Evolutionary conservation across 176 grass and related monocot genomes (phyloP), one percentile per base, ranked within the genome.

Genomic region (Bothriochloa decipiens): DNA sequence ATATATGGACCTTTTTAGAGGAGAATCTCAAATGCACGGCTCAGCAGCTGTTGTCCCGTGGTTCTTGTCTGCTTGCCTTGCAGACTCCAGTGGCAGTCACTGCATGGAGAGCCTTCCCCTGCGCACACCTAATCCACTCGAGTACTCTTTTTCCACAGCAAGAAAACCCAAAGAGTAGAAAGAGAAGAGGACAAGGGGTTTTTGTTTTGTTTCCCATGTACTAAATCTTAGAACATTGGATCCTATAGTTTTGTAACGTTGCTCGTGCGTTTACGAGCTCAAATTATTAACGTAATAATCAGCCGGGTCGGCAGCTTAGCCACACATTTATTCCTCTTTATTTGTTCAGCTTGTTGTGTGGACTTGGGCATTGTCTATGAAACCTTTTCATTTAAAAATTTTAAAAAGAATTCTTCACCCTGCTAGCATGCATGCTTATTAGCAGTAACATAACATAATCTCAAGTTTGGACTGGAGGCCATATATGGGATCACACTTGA

Each of bases 61-160:
- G 11, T 22, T 45, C 77, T 22, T 80, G 60, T 47, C 77, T 79
- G 40, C 60, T 29, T 65, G 37, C 62, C 25, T 66, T 45, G 11
- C 40, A n/a, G n/a, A n/a, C n/a, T n/a, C n/a, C n/a, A n/a, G n/a
- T n/a, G n/a, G n/a, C n/a, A n/a, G n/a, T n/a, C n/a, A n/a, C n/a
- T n/a, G n/a, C n/a, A n/a, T n/a, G n/a, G n/a, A n/a, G n/a, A n/a
- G 37, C 14, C 46, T 29, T 75, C 11, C 40, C 25, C 12, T 66
- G 4, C n/a, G 40, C 42, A 22, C 11, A 49, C 15, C 40, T 29
- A 79, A 42, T 64, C 75, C 53, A 61, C 15, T 58, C 75, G 16
- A 23, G n/a, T 63, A 55, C 36, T 25, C 3, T 13, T 28, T 63
- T 45, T 45, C 5, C 60, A 11, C 39, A 4, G 16, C 39, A 23